phyloP scores from a whole-genome alignment of 371 early-diverging fungal genomes.

The Mycotypha africana region DNA sequence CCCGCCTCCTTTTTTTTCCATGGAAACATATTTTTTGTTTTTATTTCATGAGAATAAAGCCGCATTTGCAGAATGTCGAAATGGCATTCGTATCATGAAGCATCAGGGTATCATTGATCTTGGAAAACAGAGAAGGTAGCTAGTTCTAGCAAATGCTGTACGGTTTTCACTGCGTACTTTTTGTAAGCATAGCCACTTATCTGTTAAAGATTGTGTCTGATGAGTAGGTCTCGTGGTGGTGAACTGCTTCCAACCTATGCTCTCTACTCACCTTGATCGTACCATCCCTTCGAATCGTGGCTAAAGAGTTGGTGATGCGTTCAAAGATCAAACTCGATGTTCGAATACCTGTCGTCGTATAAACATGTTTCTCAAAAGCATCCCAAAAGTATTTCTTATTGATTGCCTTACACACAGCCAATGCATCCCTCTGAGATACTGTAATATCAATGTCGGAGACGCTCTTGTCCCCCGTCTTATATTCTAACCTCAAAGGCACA shows the following conservation, averaged over 20 bases:
- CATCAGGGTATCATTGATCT: too few relatives aligned
- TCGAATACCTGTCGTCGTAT: background rate
- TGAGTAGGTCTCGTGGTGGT: too few relatives aligned
- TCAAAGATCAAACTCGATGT: background rate
- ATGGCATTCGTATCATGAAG: too few relatives aligned
- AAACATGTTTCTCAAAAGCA: background rate
- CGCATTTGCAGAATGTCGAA: too few relatives aligned
- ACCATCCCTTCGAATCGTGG: background rate
- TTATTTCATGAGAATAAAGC: too few relatives aligned
- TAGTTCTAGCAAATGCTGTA: too few relatives aligned
- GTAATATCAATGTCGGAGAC: background rate
- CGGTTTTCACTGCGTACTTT: constrained; percentile 1
- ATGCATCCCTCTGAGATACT: background rate
- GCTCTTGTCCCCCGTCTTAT: background rate
- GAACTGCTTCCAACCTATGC: too few relatives aligned
- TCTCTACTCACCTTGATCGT: background rate
- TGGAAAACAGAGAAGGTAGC: too few relatives aligned
- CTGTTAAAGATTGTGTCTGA: background rate
- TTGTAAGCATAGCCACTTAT: constrained; percentile 1
- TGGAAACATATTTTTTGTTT: too few relatives aligned
- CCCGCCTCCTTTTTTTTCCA: too few relatives aligned
- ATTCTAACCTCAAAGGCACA: background rate
- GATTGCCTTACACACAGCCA: background rate
- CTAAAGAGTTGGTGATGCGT: background rate
- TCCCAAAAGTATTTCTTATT: background rate